Base-by-base conservation (phyloP, 2,329 filamentous ascomycete species). In the Talaromyces sp. region DNA sequence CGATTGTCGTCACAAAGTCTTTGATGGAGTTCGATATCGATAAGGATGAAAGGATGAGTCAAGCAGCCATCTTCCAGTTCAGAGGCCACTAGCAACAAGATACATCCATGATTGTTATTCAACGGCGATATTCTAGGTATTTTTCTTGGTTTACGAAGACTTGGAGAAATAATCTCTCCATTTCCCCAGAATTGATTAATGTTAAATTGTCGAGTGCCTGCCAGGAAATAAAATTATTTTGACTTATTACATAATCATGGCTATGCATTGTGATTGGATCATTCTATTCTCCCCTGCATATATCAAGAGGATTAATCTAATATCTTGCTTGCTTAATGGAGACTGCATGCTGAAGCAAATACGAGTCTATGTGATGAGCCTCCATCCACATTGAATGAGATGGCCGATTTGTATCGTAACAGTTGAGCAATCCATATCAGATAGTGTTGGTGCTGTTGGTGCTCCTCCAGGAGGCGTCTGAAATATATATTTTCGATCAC, bases 21-120 rank as follows among this genome's bases (percentile, higher is more conserved):
- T 37, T 56, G 33, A 35, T 56, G 31, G 45, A 56, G 22, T 39
- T 24, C 2, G 52, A 54, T 57, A 65, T 62, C 39, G 52, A 56
- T 54, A 62, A 52, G 59, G 49, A 54, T 10, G 14, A 37, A 41
- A 52, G 31, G 50, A 61, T 62, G 60, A 62, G 60, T 62, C 60
- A 54, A 22, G 52, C 11, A 56, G 52, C 33, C 52, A 22, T 22
- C 7, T 35, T 9, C n/a, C 5, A 24, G 16, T 31, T 9, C 10
- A 22, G 31, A 47, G 19, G 16, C n/a, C 33, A 8, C 33, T 56
- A 37, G 11, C 3, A 37, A 14, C 11, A 2, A 10, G 14, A 24
- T 2, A 22, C 11, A 14, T 24, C 52, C 52, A 37, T 56, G n/a
- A 39, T 56, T 11, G 6, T 9, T 9, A 3, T 22, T 22, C 11